Conservation (phyloP, 2,329 filamentous ascomycete species). For the Escovopsis weberi region DNA sequence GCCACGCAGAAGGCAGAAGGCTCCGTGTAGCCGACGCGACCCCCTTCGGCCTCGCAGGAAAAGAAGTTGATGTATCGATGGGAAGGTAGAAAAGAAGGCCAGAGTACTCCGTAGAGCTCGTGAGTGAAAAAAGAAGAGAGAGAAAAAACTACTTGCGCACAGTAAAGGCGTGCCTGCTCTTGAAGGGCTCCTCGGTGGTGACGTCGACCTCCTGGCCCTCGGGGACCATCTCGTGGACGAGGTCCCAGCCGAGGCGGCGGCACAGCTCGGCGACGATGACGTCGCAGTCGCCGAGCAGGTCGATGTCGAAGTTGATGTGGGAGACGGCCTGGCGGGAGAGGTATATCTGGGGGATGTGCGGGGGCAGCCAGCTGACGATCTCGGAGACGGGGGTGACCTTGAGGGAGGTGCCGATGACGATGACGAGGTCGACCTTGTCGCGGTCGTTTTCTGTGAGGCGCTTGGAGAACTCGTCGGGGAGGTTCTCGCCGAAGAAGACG, state of each 20-base stretch:
- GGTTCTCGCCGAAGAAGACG: slow-evolving; percentile 88
- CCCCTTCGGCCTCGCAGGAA: too few relatives aligned
- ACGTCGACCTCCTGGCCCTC: slow-evolving; percentile 47
- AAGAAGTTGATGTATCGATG: too few relatives aligned
- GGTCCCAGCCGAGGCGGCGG: slow-evolving; percentile 62
- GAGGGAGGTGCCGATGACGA: slow-evolving; percentile 91
- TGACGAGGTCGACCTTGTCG: slow-evolving; percentile 69
- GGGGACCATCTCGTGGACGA: slow-evolving; percentile 75
- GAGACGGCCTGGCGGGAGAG: slow-evolving; percentile 71
- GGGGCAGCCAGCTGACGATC: slow-evolving; percentile 66
- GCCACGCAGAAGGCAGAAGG: too few relatives aligned
- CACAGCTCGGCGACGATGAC: slow-evolving; percentile 79
- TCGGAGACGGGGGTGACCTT: slow-evolving; percentile 94
- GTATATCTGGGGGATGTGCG: slow-evolving; percentile 78
- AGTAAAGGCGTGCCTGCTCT: slow-evolving; percentile 24
- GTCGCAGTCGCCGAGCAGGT: slow-evolving; percentile 91
- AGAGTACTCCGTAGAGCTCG: too few relatives aligned
- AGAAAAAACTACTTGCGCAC: slow-evolving; percentile 2
- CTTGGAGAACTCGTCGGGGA: slow-evolving; percentile 70
- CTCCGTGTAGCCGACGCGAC: too few relatives aligned
- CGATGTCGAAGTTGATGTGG: slow-evolving; percentile 92
- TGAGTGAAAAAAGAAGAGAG: too few relatives aligned
- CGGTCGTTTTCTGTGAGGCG: slow-evolving; percentile 72
- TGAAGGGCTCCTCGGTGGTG: slow-evolving; percentile 18
- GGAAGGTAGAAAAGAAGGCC: too few relatives aligned